Conservation (phyloP, 2,329 filamentous ascomycete species). For the Sporothrix globosa region DNA sequence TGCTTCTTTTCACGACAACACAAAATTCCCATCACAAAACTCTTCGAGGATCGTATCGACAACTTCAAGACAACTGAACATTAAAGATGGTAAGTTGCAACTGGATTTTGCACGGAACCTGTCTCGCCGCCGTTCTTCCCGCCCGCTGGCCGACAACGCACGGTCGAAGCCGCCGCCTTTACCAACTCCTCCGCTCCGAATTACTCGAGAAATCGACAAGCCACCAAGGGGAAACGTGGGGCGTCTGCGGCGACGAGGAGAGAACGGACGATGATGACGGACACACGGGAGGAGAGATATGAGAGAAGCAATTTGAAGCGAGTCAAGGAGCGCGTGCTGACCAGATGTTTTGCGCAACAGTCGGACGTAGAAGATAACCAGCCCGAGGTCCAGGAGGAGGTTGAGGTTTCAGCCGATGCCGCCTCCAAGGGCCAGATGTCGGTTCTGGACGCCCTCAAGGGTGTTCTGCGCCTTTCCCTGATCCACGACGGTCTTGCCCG, state of each 20-base stretch:
- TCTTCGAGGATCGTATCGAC: conserved; percentile 72
- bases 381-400: conserved; percentile 82
- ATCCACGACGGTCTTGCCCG: conserved; percentile 99
- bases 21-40: conserved; percentile 42
- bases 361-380: conserved; percentile 99
- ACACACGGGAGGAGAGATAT: background rate
- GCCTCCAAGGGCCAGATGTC: conserved; percentile 91
- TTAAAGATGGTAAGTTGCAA: conserved; percentile 61
- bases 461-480: conserved; percentile 95
- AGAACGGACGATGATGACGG: background rate
- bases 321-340: conserved; percentile 33
- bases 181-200: background rate
- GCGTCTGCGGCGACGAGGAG: background rate
- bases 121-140: background rate
- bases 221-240: background rate
- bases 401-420: conserved; percentile 93
- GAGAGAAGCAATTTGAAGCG: background rate
- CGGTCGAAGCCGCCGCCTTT: conserved; percentile 1
- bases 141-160: background rate
- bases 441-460: conserved; percentile 97
- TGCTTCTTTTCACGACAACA: conserved; percentile 27
- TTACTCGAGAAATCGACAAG: background rate
- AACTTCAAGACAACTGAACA: conserved; percentile 53
- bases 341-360: conserved; percentile 51
- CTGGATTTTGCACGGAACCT: background rate